Evolutionary conservation across 2,329 filamentous ascomycete species (phyloP), one percentile per base, ranked within the genome.

Genomic region (Fusarium temperatum): DNA sequence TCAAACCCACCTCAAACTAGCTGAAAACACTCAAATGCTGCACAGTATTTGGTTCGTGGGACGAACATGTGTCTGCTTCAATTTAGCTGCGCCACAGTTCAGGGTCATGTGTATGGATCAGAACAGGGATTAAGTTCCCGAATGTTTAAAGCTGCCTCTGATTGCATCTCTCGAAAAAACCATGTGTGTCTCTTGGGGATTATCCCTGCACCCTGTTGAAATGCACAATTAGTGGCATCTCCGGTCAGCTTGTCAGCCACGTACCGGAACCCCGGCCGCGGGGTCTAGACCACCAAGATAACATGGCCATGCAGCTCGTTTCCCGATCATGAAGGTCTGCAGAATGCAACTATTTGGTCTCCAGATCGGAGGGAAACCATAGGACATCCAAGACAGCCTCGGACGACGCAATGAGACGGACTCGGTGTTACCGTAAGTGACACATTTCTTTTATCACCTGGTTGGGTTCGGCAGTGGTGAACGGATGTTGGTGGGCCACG

Each of bases 251-350:
- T 42, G 30, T 65, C 30, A 66, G 61, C 50, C 39, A 63, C 53
- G 24, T 39, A 62, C 44, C 71, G 50, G 55, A 63, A 45, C 54
- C 63, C 73, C 48, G 51, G 56, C 65, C 66, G 64, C 38, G 54
- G 55, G 32, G 69, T 78, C 74, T 48, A 70, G 76, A 75, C 60
- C 73, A 53, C 24, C 24, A 41, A 56, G 41, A 65, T 53, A 47
- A 35, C 60, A 44, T 44, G 39, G 56, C 42, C 48, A 45, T 41
- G 41, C 65, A 56, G 44, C 39, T 45, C 36, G 32, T 38, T 39
- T 28, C 55, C 56, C 73, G 74, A 74, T 70, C 55, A 60, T 51
- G 53, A 54, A n/a, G 39, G 17, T 48, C 47, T 24, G 36, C 36
- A 44, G 35, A 41, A 20, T 62, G 51, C 51, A 56, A 58, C 38